Base-by-base conservation (phyloP, 179 eudicot species). In the Beta corolliflora region DNA sequence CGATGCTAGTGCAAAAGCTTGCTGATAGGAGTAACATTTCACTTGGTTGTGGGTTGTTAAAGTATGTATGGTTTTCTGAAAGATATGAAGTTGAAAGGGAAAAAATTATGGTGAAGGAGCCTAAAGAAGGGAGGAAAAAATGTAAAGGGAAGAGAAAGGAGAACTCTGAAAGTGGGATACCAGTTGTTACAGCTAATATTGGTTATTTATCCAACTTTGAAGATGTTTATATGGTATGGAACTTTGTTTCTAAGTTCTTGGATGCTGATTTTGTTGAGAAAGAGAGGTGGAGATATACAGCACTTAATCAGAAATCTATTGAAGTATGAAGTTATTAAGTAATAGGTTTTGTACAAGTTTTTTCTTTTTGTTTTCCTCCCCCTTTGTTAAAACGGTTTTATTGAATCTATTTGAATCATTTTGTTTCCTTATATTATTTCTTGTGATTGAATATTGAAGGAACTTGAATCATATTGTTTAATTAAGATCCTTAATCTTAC, bases 261-360 rank as follows among this genome's bases (percentile, higher is more conserved):
- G 98, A 94, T 89, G 98, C 97, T 9, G 97, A 94, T 89, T 94
- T 89, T 88, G 92, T 94, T 64, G 98, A 94, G 90, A 94, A 93
- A 76, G 97, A 93, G 68, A 81, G 89, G 23, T 94, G 98, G 98
- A 86, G 97, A 80, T 94, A 94, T 81, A 86, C 78, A 76, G 95
- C 98, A 50, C 93, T 94, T 81, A 94, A 93, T 89, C 98, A 91
- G 76, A 89, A 85, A 50, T 89, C 87, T 6, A 80, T 93, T 83
- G 94, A 91, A 84, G 77, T 92, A 13, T 91, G 78, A 80, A 75
- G 23, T 4, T 50, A 60, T 19, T 60, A 48, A 5, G 9, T 60
- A 12, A 4, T 25, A 12, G 58, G 52, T 48, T 48, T 48, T 48
- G 52, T 48, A 7, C 52, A 48, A 48, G 52, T 48, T 48, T 48